Percentiles rank a stretch among this genome's conserved stretches.
These are phyloP conservation scores for Willaertia magna DNA, from an alignment of 208 protist genomes.

Conservation along the genomic window DNA sequence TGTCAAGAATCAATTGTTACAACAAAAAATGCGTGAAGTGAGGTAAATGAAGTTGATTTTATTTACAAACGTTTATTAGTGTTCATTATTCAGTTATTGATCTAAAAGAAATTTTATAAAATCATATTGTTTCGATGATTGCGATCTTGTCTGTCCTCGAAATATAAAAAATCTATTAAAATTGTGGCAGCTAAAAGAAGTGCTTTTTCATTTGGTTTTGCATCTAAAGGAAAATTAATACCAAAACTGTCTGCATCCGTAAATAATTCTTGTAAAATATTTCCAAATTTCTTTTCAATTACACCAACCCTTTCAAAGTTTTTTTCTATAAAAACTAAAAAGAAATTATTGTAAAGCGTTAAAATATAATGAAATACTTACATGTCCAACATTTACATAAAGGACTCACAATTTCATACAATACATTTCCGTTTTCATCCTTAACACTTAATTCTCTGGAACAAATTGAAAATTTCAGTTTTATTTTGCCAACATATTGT, in stretches of 20 bases:
- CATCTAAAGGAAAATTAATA: constrained; percentile 15
- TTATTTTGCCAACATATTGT: background rate
- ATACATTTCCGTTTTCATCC: background rate
- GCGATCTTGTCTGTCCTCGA: no score
- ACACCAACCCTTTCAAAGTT: background rate
- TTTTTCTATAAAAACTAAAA: background rate
- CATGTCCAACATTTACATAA: background rate
- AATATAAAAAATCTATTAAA: constrained; percentile 24
- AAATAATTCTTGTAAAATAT: constrained; percentile 15
- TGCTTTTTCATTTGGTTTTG: constrained; percentile 11
- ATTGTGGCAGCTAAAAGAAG: constrained; percentile 19
- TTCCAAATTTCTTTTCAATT: background rate
- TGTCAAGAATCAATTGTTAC: no score
- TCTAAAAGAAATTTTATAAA: no score
- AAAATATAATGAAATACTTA: no score
- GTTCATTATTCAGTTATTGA: no score
- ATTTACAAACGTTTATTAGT: no score
- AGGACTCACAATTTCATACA: background rate
- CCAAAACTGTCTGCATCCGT: constrained; percentile 23
- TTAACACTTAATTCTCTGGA: background rate
- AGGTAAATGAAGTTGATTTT: no score
- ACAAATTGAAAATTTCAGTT: background rate
- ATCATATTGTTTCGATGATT: no score
- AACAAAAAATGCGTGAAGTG: no score
- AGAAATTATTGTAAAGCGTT: no score